A percentile compares a stretch with the other conserved stretches of the same genome.
These are phyloP conservation scores for Aegle marmelos DNA, from an alignment of 345 rosid species.

Conservation along the genomic window DNA sequence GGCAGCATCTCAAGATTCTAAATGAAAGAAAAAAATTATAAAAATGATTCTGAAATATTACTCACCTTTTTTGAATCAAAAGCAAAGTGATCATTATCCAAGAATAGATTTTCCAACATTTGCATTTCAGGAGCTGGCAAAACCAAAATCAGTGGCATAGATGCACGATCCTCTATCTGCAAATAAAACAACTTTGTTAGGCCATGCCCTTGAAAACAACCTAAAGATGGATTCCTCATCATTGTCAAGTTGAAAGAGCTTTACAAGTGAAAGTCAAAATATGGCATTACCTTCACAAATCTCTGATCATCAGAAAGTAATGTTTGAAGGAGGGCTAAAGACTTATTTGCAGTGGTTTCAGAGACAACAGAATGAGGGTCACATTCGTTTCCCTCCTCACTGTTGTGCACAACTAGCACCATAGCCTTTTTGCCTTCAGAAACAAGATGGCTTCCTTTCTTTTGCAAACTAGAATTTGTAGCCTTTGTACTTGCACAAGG, in stretches of 20 bases:
- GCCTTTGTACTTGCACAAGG: constrained; percentile 37
- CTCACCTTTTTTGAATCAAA: constrained; percentile 74
- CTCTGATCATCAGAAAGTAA: constrained; percentile 46
- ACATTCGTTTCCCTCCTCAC: constrained; percentile 22
- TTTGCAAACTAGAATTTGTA: constrained; percentile 35
- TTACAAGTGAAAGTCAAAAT: constrained; percentile 9
- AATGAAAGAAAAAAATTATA: background rate
- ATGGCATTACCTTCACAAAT: constrained; percentile 49
- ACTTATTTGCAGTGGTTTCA: constrained; percentile 24
- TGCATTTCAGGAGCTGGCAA: constrained; percentile 44
- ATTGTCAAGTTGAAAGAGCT: background rate
- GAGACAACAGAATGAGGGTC: constrained; percentile 20
- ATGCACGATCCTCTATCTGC: constrained; percentile 69
- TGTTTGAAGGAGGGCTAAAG: constrained; percentile 26
- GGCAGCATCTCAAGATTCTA: background rate
- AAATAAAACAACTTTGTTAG: background rate
- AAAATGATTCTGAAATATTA: background rate
- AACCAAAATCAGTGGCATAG: constrained; percentile 61
- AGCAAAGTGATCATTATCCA: constrained; percentile 57
- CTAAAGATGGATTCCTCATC: background rate
- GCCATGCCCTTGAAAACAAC: background rate
- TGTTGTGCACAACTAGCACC: constrained; percentile 46
- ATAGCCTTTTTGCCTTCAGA: constrained; percentile 64
- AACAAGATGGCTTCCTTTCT: constrained; percentile 48
- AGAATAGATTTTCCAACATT: constrained; percentile 43